Evolutionary conservation across 192 early-diverging fungal species (phyloP).

Genomic region (Umbelopsis ramanniana): DNA sequence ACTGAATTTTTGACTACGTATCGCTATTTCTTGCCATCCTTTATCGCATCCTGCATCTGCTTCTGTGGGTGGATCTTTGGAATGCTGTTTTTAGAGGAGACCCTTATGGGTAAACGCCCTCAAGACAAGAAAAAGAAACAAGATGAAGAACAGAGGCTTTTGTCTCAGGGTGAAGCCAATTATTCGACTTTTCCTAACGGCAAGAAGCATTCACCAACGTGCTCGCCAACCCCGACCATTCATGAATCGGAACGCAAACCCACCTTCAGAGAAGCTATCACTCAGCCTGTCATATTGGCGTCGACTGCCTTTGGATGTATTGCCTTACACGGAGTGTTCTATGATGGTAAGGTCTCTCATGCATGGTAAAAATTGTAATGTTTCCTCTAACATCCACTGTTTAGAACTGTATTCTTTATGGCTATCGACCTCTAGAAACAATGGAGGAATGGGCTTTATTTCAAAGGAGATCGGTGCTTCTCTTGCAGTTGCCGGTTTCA

Average conservation of each 20-base stretch:
- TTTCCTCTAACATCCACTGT: neutral
- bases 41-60: constrained; percentile 57
- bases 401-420: constrained; percentile 35
- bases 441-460: constrained; percentile 58
- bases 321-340: constrained; percentile 30
- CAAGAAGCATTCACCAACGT: neutral
- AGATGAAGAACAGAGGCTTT: constrained; percentile 3
- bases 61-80: constrained; percentile 60
- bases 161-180: neutral
- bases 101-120: constrained; percentile 25
- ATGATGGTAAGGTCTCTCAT: constrained; percentile 27
- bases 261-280: constrained; percentile 22
- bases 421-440: constrained; percentile 25
- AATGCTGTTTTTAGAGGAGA: constrained; percentile 59
- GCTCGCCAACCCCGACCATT: neutral
- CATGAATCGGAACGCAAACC: neutral
- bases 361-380: neutral
- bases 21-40: constrained; percentile 79
- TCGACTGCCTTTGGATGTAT: constrained; percentile 15
- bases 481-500: constrained; percentile 43
- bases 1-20: constrained; percentile 53
- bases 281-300: constrained; percentile 24
- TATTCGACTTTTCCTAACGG: constrained; percentile 9
- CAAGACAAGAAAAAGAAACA: neutral
- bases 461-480: constrained; percentile 55